Base-by-base conservation (phyloP, 164 flowering plant species). In the Akebia trifoliata region DNA sequence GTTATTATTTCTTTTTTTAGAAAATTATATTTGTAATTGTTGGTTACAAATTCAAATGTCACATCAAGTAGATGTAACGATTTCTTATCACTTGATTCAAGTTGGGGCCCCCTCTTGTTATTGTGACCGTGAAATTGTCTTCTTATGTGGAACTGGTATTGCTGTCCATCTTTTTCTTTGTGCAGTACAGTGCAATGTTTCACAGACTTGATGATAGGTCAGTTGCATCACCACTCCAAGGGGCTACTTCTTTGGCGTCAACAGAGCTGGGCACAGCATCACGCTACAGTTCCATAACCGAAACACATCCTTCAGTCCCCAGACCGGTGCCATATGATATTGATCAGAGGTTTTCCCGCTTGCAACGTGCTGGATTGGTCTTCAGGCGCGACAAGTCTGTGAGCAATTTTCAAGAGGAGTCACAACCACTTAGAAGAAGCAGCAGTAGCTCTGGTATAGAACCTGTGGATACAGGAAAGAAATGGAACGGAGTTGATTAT, bases 311-410 rank as follows among this genome's bases (percentile, higher is more conserved):
- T 22, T 39, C 72, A 48, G 60, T 56, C 49, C 42, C 74, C 32
- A 64, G 79, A 64, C 70, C 76, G 17, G 25, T 62, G 38, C 66
- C 79, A 38, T 70, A 67, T 64, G 76, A 79, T 57, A 47, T 69
- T 52, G 86, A 80, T 24, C 74, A 79, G 53, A 81, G 90, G 59
- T 78, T 71, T 57, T 54, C 86, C 6, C 81, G 78, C 32, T 35
- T 73, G 52, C 86, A 71, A 40, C 83, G 82, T 61, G 81, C 72
- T 38, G 72, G 73, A 43, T 69, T 79, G 68, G 78, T 84, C 29
- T 79, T 78, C 50, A 69, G 85, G 66, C 85, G 83, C 43, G 88
- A 78, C 6, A 84, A 84, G 64, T 63, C 80, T 20, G 50, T 62
- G 59, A 61, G 64, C 61, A 78, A 81, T 72, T 72, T 80, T 32